Evolutionary conservation across 164 flowering plant species (phyloP), one percentile per base, ranked within the genome.

Genomic region (Nelumbo lutea): DNA sequence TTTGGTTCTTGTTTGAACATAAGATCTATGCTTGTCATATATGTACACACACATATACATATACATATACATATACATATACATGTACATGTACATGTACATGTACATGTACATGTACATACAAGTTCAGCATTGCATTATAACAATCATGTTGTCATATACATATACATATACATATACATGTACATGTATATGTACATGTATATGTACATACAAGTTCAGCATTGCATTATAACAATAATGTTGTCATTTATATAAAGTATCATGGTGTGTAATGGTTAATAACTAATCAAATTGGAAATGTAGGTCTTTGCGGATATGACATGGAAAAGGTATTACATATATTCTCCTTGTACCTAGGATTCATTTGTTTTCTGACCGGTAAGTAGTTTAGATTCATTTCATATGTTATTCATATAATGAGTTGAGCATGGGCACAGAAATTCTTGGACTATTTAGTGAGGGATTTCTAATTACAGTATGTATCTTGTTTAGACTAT

Each of bases 301-400:
- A 44, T 88, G 86, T 91, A 91, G 97, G 82, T 71, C 70, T 14
- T 50, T 89, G 95, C 43, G 95, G 97, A 42, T 88, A 83, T 64
- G 89, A 89, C 74, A 76, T 81, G 72, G 75, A 80, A 72, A 78
- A 80, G 97, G 97, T 91, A 79, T 41, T 63, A 42, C 52, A 64
- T 40, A 64, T 69, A 5, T 48, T 69, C 50, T 55, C 67, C 45
- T 15, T 65, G 51, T 65, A 41, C 42, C 7, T 45, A 43, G 9
- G 52, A 15, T 51, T 68, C 55, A 48, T 39, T 57, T 56, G 65
- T 45, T 3, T 44, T 11, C 41, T 52, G 38, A 4, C n/a, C 10
- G 13, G 5, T 48, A 8, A 38, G 10, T n/a, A 9, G 27, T 65
- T 1, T 47, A 47, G 5, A 5, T 47, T 47, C 7, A 5, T 9